Evolutionary conservation across 495 filamentous ascomycete genomes (phyloP).

Genomic region (Penicillium cosmopolitanum): DNA sequence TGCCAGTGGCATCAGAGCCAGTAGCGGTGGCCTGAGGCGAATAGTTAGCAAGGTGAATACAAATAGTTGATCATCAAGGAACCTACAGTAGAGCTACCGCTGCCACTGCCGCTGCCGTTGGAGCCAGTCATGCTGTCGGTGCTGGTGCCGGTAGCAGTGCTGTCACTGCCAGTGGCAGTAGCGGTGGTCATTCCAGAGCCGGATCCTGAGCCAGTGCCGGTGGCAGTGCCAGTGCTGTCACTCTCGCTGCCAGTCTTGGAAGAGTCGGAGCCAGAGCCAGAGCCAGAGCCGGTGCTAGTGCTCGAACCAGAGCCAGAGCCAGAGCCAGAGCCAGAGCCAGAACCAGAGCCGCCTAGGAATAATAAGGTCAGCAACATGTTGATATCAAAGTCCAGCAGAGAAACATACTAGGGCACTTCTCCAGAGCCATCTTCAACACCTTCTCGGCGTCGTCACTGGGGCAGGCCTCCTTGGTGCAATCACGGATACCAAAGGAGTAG

Average conservation of each 20-base stretch:
- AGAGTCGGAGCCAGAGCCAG: slow-evolving; percentile 11
- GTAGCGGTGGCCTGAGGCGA: not conserved
- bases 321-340: slow-evolving; percentile 9
- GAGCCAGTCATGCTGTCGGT: slow-evolving; percentile 6
- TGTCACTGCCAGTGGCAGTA: slow-evolving; percentile 8
- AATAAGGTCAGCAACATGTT: not conserved
- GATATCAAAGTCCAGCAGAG: not conserved
- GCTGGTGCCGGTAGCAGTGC: slow-evolving; percentile 7
- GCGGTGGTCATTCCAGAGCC: not conserved
- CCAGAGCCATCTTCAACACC: slow-evolving; percentile 41
- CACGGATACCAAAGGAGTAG: slow-evolving; percentile 76
- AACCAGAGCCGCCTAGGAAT: slow-evolving; percentile 16
- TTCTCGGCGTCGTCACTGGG: slow-evolving; percentile 43
- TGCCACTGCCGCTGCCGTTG: not conserved
- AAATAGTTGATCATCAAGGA: not conserved
- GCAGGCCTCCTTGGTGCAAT: slow-evolving; percentile 76
- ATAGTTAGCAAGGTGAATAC: slow-evolving; percentile 15
- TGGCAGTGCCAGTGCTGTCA: slow-evolving; percentile 7
- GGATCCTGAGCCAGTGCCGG: slow-evolving; percentile 6
- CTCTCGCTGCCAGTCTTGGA: slow-evolving; percentile 15
- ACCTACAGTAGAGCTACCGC: slow-evolving; percentile 6
- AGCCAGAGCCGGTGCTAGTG: not conserved
- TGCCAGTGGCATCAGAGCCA: not conserved
- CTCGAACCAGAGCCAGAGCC: slow-evolving; percentile 7
- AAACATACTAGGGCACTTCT: slow-evolving; percentile 36